phyloP scores from a whole-genome alignment of 345 rosid species.

The rapeseed (Brassica napus) region DNA sequence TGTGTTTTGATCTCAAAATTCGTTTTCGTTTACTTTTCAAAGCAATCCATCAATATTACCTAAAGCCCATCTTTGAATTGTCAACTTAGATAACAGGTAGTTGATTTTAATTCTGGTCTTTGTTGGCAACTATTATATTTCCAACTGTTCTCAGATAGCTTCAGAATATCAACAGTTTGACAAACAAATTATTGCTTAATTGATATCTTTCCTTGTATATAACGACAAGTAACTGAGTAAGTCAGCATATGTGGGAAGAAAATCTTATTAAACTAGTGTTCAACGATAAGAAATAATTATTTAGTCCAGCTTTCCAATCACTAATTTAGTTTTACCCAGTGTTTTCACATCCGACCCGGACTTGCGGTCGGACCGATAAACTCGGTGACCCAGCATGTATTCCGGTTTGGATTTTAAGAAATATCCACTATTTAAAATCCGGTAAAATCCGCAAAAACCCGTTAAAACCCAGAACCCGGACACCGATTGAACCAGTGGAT shows the following conservation, averaged over 20 bases:
- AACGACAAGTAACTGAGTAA: constrained; percentile 8
- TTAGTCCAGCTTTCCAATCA: background rate
- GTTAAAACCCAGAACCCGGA: too few relatives aligned
- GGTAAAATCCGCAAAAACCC: too few relatives aligned
- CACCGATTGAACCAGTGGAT: too few relatives aligned
- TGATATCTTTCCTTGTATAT: background rate
- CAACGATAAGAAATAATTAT: background rate
- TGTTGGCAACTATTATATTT: constrained; percentile 20
- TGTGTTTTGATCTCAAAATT: background rate
- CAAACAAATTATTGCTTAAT: background rate
- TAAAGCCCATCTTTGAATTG: background rate
- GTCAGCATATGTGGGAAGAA: background rate
- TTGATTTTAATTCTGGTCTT: constrained; percentile 1
- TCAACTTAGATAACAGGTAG: background rate
- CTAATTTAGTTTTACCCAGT: background rate
- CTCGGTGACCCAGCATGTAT: too few relatives aligned
- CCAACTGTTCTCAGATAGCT: background rate
- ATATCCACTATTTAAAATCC: too few relatives aligned
- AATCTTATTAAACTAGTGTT: background rate
- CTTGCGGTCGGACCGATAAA: too few relatives aligned
- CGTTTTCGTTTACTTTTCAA: background rate
- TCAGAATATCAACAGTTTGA: background rate
- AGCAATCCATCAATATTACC: background rate
- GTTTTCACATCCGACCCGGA: too few relatives aligned
- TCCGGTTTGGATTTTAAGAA: too few relatives aligned